Evolutionary conservation across 768 basidiomycete species (phyloP).

Genomic region (Pleurotus ostreatus): DNA sequence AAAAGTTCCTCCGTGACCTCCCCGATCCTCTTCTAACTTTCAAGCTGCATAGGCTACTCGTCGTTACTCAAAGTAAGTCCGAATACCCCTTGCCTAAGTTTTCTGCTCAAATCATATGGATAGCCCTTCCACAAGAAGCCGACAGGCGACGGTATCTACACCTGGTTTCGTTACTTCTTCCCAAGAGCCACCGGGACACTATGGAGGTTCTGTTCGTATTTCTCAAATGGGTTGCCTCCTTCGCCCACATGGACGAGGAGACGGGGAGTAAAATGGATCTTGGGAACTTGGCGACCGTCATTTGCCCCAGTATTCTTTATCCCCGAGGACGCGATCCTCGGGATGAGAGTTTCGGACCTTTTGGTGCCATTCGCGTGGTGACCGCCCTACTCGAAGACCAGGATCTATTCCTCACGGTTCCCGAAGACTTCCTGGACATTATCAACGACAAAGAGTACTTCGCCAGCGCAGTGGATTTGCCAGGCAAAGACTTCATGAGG

Average conservation of each 20-base stretch:
- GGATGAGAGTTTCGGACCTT: slow-evolving; percentile 77
- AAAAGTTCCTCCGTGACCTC: slow-evolving; percentile 94
- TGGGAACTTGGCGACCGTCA: slow-evolving; percentile 92
- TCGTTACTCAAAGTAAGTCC: slow-evolving; percentile 80
- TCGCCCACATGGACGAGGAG: slow-evolving; percentile 95
- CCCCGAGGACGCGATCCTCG: slow-evolving; percentile 80
- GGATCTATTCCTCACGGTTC: slow-evolving; percentile 95
- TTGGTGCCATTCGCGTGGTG: slow-evolving; percentile 75
- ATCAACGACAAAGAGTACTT: slow-evolving; percentile 93
- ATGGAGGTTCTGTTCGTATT: slow-evolving; percentile 98
- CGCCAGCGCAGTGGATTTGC: slow-evolving; percentile 79
- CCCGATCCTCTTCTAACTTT: slow-evolving; percentile 96
- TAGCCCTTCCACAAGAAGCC: slow-evolving; percentile 67
- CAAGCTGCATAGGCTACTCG: slow-evolving; percentile 85
- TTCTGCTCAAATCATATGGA: not conserved
- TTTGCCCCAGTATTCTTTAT: slow-evolving; percentile 97
- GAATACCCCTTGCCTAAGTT: no score
- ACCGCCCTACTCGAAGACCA: slow-evolving; percentile 87
- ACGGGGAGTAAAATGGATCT: slow-evolving; percentile 99
- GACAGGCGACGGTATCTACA: slow-evolving; percentile 85
- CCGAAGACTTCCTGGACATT: slow-evolving; percentile 82
- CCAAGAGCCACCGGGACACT: slow-evolving; percentile 93
- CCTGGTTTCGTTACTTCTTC: slow-evolving; percentile 79
- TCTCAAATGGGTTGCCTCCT: slow-evolving; percentile 99
- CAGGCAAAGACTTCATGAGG: slow-evolving; percentile 93